These are phyloP conservation scores for Salvia rosmarinus DNA, from an alignment of 257 asterid species.

Conservation along the genomic window DNA sequence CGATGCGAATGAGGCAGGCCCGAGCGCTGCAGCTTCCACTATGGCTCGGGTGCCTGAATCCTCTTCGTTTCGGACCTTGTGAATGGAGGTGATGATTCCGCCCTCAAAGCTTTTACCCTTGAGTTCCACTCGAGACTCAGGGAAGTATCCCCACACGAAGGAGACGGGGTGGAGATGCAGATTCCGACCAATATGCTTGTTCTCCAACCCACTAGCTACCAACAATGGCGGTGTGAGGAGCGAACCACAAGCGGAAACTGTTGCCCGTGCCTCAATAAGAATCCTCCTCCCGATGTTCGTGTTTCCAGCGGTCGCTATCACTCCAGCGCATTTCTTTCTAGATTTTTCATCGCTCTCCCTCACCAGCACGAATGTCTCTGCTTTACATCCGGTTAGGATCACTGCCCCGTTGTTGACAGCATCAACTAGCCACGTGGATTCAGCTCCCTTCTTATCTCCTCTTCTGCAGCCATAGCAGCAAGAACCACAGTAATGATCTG, in stretches of 20 bases:
- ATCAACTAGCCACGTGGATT: conserved; percentile 83
- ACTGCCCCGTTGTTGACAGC: conserved; percentile 78
- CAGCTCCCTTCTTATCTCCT: conserved; percentile 85
- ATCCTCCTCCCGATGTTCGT: conserved; percentile 46
- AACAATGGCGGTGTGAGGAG: conserved; percentile 81
- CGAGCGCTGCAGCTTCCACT: conserved; percentile 64
- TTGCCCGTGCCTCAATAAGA: conserved; percentile 53
- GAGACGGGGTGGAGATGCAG: conserved; percentile 86
- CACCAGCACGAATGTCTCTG: conserved; percentile 56
- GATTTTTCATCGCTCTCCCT: conserved; percentile 25
- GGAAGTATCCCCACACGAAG: conserved; percentile 88
- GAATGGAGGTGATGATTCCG: conserved; percentile 78
- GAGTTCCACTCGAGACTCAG: conserved; percentile 50
- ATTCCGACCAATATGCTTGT: conserved; percentile 74
- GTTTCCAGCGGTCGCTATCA: conserved; percentile 52
- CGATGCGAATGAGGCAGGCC: conserved; percentile 67
- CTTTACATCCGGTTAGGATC: conserved; percentile 74
- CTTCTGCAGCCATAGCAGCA: conserved; percentile 84
- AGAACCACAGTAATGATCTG: conserved; percentile 82
- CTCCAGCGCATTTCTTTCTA: conserved; percentile 67
- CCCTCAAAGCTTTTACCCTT: conserved; percentile 74
- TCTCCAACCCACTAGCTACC: conserved; percentile 68
- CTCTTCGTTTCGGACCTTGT: conserved; percentile 54
- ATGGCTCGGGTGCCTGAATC: conserved; percentile 45
- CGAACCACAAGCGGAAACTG: conserved; percentile 78